These are phyloP conservation scores for Domatiomyces globalis DNA, from an alignment of 2,329 filamentous ascomycete species.

Conservation along the genomic window DNA sequence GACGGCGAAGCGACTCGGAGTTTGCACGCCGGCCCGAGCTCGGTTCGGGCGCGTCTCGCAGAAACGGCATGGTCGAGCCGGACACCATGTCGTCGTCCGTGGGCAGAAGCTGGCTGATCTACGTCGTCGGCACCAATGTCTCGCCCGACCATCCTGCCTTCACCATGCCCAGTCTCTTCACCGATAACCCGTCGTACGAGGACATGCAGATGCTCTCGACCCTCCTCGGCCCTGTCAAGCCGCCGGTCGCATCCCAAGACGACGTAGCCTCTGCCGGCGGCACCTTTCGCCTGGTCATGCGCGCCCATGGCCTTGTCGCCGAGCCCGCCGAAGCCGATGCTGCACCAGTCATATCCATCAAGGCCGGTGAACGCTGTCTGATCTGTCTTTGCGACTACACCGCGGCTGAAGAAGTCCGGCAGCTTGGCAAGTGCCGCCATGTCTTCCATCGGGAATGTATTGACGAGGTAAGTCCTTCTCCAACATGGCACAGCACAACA, in stretches of 20 bases:
- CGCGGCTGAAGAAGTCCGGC: conserved; percentile 44
- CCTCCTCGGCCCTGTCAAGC: conserved; percentile 52
- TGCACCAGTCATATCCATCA: conserved; percentile 25
- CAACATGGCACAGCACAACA: conserved; percentile 1
- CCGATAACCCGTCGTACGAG: conserved; percentile 55
- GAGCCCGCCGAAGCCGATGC: conserved; percentile 29
- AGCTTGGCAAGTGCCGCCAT: conserved; percentile 50
- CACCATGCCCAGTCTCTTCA: conserved; percentile 55
- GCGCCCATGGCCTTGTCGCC: conserved; percentile 32
- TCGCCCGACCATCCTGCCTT: conserved; percentile 57
- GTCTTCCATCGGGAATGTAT: conserved; percentile 56
- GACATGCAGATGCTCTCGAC: conserved; percentile 58
- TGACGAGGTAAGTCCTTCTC: conserved; percentile 44
- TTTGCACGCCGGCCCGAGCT: conserved; percentile 41
- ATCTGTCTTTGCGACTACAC: conserved; percentile 56
- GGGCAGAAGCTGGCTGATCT: conserved; percentile 57
- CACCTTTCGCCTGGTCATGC: conserved; percentile 39
- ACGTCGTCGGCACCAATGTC: conserved; percentile 55
- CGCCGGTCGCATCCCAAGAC: conserved; percentile 50
- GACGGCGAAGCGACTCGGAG: conserved; percentile 46
- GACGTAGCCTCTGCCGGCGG: conserved; percentile 51
- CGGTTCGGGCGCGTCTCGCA: conserved; percentile 46
- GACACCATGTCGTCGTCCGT: conserved; percentile 30
- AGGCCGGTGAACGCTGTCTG: conserved; percentile 42
- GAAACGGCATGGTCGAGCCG: conserved; percentile 51